Evolutionary conservation across 2,329 filamentous ascomycete species (phyloP).

Genomic region (Cadophora sp.): DNA sequence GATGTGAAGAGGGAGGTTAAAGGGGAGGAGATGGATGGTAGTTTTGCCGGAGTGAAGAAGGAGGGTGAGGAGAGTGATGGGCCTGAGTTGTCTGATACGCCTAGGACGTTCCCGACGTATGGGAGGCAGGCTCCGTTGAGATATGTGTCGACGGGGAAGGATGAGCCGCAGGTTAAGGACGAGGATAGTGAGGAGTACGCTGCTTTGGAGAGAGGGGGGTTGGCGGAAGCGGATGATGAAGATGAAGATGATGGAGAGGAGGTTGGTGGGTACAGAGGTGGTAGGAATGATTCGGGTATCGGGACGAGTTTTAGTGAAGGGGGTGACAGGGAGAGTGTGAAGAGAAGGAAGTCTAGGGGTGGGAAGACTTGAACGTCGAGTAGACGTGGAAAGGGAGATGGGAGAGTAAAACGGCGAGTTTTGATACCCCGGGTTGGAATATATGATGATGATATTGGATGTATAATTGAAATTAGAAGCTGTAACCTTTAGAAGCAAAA

Average conservation of each 20-base stretch:
- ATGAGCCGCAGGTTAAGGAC: conserved; percentile 30
- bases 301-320: conserved; percentile 61
- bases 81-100: conserved; percentile 50
- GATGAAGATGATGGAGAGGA: conserved; percentile 51
- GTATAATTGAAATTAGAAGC: neutral
- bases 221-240: conserved; percentile 56
- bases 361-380: conserved; percentile 8
- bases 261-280: conserved; percentile 47
- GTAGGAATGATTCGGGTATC: conserved; percentile 54
- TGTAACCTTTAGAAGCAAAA: too few relatives aligned
- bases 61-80: conserved; percentile 43
- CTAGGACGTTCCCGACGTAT: conserved; percentile 54
- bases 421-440: conserved; percentile 6
- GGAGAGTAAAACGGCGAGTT: neutral
- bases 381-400: neutral
- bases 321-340: conserved; percentile 37
- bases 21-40: conserved; percentile 30
- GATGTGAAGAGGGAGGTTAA: conserved; percentile 35
- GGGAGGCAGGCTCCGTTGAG: conserved; percentile 51
- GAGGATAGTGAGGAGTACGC: conserved; percentile 39
- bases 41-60: conserved; percentile 36
- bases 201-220: conserved; percentile 39
- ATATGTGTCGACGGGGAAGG: conserved; percentile 45
- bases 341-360: conserved; percentile 40
- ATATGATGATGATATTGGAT: neutral